Percentiles rank a stretch among this genome's conserved stretches.
Evolutionary conservation across 2,329 filamentous ascomycete genomes (phyloP).

Genomic region (Basipetospora chlamydospora): DNA sequence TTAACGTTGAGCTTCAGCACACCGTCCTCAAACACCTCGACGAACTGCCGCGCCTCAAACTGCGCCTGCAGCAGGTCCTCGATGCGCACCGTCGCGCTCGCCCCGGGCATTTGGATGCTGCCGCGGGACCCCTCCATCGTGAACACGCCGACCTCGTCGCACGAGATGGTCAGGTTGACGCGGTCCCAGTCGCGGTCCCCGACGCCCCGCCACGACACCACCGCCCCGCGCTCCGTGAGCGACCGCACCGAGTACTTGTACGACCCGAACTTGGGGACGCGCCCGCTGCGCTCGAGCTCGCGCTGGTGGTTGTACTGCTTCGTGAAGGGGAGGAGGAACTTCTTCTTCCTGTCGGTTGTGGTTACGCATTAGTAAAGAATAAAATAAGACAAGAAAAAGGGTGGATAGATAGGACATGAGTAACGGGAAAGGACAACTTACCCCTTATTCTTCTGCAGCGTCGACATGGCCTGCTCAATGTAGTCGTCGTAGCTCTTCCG

Average conservation of each 20-base stretch:
- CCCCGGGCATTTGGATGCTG: slow-evolving; percentile 90
- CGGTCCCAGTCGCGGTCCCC: slow-evolving; percentile 74
- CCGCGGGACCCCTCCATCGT: slow-evolving; percentile 81
- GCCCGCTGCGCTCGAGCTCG: slow-evolving; percentile 81
- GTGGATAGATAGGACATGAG: too few species aligned
- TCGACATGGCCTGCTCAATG: slow-evolving; percentile 96
- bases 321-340: slow-evolving; percentile 89
- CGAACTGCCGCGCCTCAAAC: slow-evolving; percentile 92
- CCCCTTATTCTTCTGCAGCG: slow-evolving; percentile 92
- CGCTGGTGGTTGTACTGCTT: slow-evolving; percentile 98
- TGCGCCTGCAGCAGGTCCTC: slow-evolving; percentile 93
- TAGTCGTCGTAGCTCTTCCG: slow-evolving; percentile 98
- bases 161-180: slow-evolving; percentile 86
- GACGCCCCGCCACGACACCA: slow-evolving; percentile 83
- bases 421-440: slow-evolving; percentile 27
- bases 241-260: slow-evolving; percentile 92
- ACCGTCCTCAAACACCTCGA: slow-evolving; percentile 78
- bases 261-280: slow-evolving; percentile 91
- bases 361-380: too few species aligned
- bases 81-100: slow-evolving; percentile 73
- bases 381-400: too few species aligned
- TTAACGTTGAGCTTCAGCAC: slow-evolving; percentile 94
- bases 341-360: slow-evolving; percentile 48
- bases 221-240: slow-evolving; percentile 82
- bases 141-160: slow-evolving; percentile 89